phyloP scores from a whole-genome alignment of 2,329 filamentous ascomycete species.

The Helotiales sp. region DNA sequence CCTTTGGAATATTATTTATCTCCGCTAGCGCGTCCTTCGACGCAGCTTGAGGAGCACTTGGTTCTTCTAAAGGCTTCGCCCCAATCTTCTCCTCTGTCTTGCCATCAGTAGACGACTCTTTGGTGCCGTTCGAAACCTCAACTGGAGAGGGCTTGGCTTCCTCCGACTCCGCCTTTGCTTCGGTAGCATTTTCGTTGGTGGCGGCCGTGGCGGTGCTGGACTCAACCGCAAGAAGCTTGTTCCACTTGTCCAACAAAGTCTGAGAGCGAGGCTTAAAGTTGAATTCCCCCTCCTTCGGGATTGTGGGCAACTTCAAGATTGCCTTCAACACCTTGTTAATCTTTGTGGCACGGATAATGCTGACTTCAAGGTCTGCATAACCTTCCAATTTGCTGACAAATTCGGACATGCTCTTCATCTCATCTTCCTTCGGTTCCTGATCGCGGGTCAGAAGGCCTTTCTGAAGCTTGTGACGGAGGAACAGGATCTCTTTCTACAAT shows the following conservation, averaged over 20 bases:
- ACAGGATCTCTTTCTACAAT: conserved; percentile 74
- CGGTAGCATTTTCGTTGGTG: conserved; percentile 36
- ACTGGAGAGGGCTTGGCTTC: conserved; percentile 28
- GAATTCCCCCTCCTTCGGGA: conserved; percentile 87
- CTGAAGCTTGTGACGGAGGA: conserved; percentile 90
- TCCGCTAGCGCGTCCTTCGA: conserved; percentile 18
- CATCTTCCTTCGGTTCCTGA: conserved; percentile 79
- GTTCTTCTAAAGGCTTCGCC: conserved; percentile 40
- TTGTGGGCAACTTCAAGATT: conserved; percentile 78
- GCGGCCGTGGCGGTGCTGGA: conserved; percentile 39
- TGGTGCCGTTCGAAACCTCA: conserved; percentile 33
- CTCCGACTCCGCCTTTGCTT: conserved; percentile 40
- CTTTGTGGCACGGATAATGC: conserved; percentile 88
- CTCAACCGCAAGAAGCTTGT: conserved; percentile 71
- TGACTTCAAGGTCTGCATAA: conserved; percentile 78
- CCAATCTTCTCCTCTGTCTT: conserved; percentile 43
- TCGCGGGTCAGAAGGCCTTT: conserved; percentile 89
- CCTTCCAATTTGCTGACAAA: conserved; percentile 80
- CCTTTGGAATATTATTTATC: conserved; percentile 16
- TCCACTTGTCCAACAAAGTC: conserved; percentile 84
- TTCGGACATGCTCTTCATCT: conserved; percentile 77
- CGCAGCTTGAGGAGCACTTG: conserved; percentile 24
- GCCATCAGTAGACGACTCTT: conserved; percentile 34
- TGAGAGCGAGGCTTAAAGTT: conserved; percentile 84
- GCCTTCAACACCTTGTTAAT: conserved; percentile 98